Conservation (phyloP, 2,329 filamentous ascomycete genomes). For the Massarina eburnea region DNA sequence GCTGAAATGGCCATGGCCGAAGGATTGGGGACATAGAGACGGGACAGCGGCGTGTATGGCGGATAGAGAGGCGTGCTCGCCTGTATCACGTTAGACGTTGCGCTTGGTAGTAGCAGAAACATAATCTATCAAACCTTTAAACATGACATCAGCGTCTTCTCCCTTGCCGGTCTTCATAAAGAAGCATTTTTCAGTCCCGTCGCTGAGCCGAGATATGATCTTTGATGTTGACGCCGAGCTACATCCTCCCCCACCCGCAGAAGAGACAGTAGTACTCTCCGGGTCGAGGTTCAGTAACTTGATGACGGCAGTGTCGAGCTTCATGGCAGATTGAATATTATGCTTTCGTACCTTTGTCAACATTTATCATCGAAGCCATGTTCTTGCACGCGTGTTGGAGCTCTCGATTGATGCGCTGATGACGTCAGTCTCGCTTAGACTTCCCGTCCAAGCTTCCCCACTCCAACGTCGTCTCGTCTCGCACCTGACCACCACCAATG, state of each 20-base stretch:
- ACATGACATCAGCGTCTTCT: slow-evolving; percentile 66
- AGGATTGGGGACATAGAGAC: slow-evolving; percentile 71
- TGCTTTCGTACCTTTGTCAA: slow-evolving; percentile 5
- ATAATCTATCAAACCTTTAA: slow-evolving; percentile 54
- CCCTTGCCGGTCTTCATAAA: slow-evolving; percentile 74
- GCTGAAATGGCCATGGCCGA: slow-evolving; percentile 67
- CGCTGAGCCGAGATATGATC: slow-evolving; percentile 48
- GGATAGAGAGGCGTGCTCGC: slow-evolving; percentile 82
- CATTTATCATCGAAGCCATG: background rate
- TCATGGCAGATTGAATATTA: slow-evolving; percentile 38
- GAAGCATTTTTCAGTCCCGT: slow-evolving; percentile 58
- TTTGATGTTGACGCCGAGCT: slow-evolving; percentile 66
- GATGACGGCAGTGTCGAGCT: slow-evolving; percentile 64
- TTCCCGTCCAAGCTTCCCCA: background rate
- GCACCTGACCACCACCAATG: background rate
- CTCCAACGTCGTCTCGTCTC: background rate
- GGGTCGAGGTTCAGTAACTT: slow-evolving; percentile 62
- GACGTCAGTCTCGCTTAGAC: background rate
- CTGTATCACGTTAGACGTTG: slow-evolving; percentile 44
- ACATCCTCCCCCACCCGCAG: slow-evolving; percentile 68
- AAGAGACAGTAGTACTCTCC: slow-evolving; percentile 55
- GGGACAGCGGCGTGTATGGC: slow-evolving; percentile 74
- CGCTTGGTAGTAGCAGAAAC: background rate
- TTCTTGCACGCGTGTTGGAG: no score
- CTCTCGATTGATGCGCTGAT: background rate